These are phyloP conservation scores for Fusarium nelsonii DNA, from an alignment of 2,329 filamentous ascomycete genomes.

Conservation along the genomic window DNA sequence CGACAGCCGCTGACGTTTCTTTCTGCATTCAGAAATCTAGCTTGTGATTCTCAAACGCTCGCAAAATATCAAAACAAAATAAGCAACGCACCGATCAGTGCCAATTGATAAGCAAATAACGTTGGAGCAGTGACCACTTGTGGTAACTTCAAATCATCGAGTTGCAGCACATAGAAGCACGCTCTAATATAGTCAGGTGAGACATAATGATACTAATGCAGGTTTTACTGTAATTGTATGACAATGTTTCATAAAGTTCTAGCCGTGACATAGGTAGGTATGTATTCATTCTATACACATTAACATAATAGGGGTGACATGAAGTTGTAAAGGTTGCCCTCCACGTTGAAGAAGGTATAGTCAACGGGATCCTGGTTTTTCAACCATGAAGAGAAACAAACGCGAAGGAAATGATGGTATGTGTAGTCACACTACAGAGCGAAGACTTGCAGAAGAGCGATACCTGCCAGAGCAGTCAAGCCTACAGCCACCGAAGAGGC, in stretches of 20 bases:
- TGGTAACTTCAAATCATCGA: background rate
- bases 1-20: constrained; percentile 36
- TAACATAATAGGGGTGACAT: constrained; percentile 22
- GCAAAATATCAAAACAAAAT: background rate
- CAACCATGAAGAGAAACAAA: constrained; percentile 19
- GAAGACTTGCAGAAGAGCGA: constrained; percentile 48
- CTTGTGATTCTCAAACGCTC: constrained; percentile 4
- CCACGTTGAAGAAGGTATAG: constrained; percentile 20
- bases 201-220: constrained; percentile 14
- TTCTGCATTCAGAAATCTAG: constrained; percentile 12
- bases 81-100: background rate
- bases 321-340: constrained; percentile 22
- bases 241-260: constrained; percentile 2
- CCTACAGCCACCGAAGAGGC: constrained; percentile 53
- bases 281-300: constrained; percentile 26
- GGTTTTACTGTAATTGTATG: background rate
- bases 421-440: constrained; percentile 43
- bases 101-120: constrained; percentile 1
- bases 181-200: background rate
- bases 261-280: constrained; percentile 12
- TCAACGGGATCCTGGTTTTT: constrained; percentile 8
- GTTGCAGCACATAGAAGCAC: background rate
- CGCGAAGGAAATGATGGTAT: background rate
- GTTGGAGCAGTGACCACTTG: background rate
- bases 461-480: constrained; percentile 45